These are phyloP conservation scores for Zopfia rhizophila DNA, from an alignment of 2,329 filamentous ascomycete species.

Conservation along the genomic window DNA sequence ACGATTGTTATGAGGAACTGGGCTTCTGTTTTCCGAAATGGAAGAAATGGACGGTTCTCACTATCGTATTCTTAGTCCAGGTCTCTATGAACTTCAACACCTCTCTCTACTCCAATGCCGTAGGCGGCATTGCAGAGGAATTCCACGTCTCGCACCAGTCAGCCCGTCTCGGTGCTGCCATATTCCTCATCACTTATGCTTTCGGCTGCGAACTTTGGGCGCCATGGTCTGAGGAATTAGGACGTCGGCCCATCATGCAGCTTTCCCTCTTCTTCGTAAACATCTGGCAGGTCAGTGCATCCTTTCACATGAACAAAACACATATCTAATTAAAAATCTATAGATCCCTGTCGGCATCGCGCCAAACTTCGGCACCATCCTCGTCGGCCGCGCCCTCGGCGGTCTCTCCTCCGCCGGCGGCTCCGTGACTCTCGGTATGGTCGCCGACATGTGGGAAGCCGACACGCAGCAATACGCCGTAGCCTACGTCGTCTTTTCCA, in stretches of 20 bases:
- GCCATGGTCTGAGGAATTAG: slow-evolving; percentile 86
- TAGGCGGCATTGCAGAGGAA: slow-evolving; percentile 66
- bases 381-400: slow-evolving; percentile 66
- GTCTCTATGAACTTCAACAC: slow-evolving; percentile 70
- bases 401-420: slow-evolving; percentile 67
- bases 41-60: slow-evolving; percentile 66
- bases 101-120: slow-evolving; percentile 64
- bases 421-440: slow-evolving; percentile 71
- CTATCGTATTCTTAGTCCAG: slow-evolving; percentile 64
- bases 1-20: slow-evolving; percentile 61
- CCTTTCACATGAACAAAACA: not conserved
- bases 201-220: slow-evolving; percentile 92
- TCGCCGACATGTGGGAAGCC: slow-evolving; percentile 70
- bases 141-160: slow-evolving; percentile 75
- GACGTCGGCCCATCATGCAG: slow-evolving; percentile 80
- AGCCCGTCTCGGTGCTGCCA: slow-evolving; percentile 77
- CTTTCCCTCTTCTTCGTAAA: slow-evolving; percentile 79
- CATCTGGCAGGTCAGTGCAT: slow-evolving; percentile 78
- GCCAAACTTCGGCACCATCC: slow-evolving; percentile 75
- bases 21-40: slow-evolving; percentile 60
- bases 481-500: slow-evolving; percentile 74
- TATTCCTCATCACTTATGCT: slow-evolving; percentile 82
- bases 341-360: slow-evolving; percentile 72
- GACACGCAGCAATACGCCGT: slow-evolving; percentile 77
- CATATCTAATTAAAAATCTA: slow-evolving; percentile 60